Evolutionary conservation across 1,139 yeast species (phyloP).

Genomic region (Pichia sp.): DNA sequence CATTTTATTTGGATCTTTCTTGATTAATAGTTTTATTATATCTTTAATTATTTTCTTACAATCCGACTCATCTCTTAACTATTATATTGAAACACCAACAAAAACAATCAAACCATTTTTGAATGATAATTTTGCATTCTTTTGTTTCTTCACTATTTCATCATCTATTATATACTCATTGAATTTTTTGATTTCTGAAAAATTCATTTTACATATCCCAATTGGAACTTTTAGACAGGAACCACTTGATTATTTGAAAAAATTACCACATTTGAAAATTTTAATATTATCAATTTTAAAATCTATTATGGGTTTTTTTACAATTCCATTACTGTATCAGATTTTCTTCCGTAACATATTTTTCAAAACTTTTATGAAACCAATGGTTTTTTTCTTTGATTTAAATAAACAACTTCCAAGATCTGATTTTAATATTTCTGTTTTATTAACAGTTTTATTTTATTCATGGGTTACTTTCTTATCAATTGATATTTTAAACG

Average conservation of each 20-base stretch:
- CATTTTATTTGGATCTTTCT: slow-evolving; percentile 35
- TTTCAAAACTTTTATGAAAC: slow-evolving; percentile 12
- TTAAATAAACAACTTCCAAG: slow-evolving; percentile 35
- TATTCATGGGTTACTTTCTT: slow-evolving; percentile 33
- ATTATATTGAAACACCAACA: slow-evolving; percentile 32
- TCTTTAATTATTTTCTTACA: slow-evolving; percentile 33
- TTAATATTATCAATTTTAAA: slow-evolving; percentile 16
- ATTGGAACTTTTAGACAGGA: slow-evolving; percentile 40
- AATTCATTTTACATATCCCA: slow-evolving; percentile 51
- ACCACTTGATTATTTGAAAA: slow-evolving; percentile 33
- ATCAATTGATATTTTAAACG: slow-evolving; percentile 59
- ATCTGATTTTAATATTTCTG: slow-evolving; percentile 35
- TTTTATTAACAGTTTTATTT: slow-evolving; percentile 35
- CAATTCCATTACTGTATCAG: slow-evolving; percentile 45
- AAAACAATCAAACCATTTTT: slow-evolving; percentile 49
- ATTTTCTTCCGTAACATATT: slow-evolving; percentile 38
- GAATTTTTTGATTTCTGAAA: slow-evolving; percentile 52
- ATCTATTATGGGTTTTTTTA: slow-evolving; percentile 30
- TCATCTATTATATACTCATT: slow-evolving; percentile 45
- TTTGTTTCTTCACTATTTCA: slow-evolving; percentile 34
- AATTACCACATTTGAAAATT: slow-evolving; percentile 8
- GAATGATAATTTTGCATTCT: slow-evolving; percentile 58
- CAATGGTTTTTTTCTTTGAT: slow-evolving; percentile 19
- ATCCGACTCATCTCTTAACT: slow-evolving; percentile 24
- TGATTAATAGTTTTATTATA: slow-evolving; percentile 36